phyloP scores from a whole-genome alignment of 148 eudicot genomes.

The Tetragonia tetragonoides region DNA sequence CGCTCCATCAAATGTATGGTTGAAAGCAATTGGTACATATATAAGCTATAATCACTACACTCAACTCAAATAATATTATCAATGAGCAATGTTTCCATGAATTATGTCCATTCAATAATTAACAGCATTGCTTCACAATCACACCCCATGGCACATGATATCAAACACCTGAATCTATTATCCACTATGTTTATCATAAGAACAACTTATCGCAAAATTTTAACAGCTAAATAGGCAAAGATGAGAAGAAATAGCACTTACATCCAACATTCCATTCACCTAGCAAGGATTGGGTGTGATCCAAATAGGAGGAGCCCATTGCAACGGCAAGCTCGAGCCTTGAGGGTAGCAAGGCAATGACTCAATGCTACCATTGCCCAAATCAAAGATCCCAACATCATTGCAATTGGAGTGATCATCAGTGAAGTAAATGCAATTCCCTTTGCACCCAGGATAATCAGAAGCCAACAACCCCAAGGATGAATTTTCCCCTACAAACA shows the following conservation, averaged over 20 bases:
- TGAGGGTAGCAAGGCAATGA: constrained; percentile 49
- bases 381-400: constrained; percentile 62
- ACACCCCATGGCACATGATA: neutral
- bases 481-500: constrained; percentile 64
- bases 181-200: neutral
- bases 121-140: too few species aligned
- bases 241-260: neutral
- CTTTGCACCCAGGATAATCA: constrained; percentile 54
- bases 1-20: too few species aligned
- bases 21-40: too few species aligned
- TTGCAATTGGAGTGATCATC: constrained; percentile 62
- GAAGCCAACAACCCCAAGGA: constrained; percentile 51
- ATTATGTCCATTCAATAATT: too few species aligned
- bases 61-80: too few species aligned
- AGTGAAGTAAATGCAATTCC: constrained; percentile 58
- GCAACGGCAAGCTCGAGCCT: constrained; percentile 30
- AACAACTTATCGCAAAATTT: neutral
- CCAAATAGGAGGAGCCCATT: constrained; percentile 64
- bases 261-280: neutral
- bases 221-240: neutral
- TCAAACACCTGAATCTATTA: neutral
- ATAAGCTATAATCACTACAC: too few species aligned
- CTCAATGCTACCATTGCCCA: constrained; percentile 48
- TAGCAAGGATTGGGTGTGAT: constrained; percentile 63
- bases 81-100: too few species aligned